phyloP scores from a whole-genome alignment of 495 filamentous ascomycete species.

The Peziza echinospora region DNA sequence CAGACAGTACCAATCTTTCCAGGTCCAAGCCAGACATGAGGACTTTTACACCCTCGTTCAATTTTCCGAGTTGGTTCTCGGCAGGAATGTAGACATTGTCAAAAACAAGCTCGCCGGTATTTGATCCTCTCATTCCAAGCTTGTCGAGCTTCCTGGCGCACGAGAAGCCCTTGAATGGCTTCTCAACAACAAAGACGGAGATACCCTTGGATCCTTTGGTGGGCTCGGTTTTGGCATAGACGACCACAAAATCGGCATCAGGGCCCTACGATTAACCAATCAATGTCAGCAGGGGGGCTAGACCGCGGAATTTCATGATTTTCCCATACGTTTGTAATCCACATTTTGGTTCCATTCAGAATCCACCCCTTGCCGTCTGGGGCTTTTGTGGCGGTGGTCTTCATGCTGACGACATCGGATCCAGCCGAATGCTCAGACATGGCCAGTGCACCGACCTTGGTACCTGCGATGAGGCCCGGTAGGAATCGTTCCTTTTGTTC shows the following conservation, averaged over 20 bases:
- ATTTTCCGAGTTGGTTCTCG: slow-evolving; percentile 55
- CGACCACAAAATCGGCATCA: slow-evolving; percentile 69
- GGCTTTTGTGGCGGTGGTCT: slow-evolving; percentile 45
- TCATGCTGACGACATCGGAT: slow-evolving; percentile 90
- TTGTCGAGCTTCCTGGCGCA: slow-evolving; percentile 88
- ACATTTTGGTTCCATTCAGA: slow-evolving; percentile 92
- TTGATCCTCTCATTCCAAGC: slow-evolving; percentile 90
- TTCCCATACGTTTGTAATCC: slow-evolving; percentile 70
- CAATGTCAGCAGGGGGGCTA: slow-evolving; percentile 1
- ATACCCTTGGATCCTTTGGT: slow-evolving; percentile 71
- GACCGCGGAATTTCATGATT: background rate
- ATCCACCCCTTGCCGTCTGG: slow-evolving; percentile 61
- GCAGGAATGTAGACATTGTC: slow-evolving; percentile 77
- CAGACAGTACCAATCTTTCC: slow-evolving; percentile 77
- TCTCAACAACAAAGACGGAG: slow-evolving; percentile 76
- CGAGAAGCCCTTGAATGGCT: slow-evolving; percentile 48
- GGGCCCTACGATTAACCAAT: slow-evolving; percentile 66
- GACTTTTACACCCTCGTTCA: slow-evolving; percentile 69
- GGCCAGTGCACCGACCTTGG: slow-evolving; percentile 69
- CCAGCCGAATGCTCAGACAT: slow-evolving; percentile 90
- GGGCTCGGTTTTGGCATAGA: slow-evolving; percentile 88
- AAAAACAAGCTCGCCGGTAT: slow-evolving; percentile 88
- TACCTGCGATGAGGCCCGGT: slow-evolving; percentile 60
- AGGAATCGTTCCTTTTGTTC: slow-evolving; percentile 65
- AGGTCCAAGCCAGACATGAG: slow-evolving; percentile 93